Evolutionary conservation across 2,329 filamentous ascomycete genomes (phyloP).

Genomic region (Seiridium cupressi): DNA sequence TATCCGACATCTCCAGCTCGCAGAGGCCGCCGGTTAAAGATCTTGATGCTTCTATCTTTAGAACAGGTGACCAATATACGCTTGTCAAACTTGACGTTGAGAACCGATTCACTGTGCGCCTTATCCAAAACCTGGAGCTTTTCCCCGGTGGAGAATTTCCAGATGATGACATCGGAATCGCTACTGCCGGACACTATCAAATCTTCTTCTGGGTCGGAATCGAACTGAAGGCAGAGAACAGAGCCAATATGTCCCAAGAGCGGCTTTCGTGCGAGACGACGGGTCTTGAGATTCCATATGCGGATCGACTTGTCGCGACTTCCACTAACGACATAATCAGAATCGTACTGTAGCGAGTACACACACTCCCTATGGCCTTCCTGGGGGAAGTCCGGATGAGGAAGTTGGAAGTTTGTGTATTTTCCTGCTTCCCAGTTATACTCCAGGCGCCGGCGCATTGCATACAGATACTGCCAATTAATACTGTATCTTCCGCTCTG

Average conservation of each 20-base stretch:
- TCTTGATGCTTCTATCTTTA: constrained; percentile 95
- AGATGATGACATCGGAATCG: constrained; percentile 86
- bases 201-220: constrained; percentile 82
- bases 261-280: constrained; percentile 72
- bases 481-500: constrained; percentile 57
- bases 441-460: constrained; percentile 80
- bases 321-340: constrained; percentile 85
- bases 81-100: constrained; percentile 91
- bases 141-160: constrained; percentile 89
- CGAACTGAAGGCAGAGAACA: constrained; percentile 93
- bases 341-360: constrained; percentile 88
- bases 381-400: constrained; percentile 74
- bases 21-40: constrained; percentile 83
- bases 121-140: constrained; percentile 71
- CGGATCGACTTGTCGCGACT: constrained; percentile 86
- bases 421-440: constrained; percentile 86
- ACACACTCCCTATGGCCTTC: constrained; percentile 92
- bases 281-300: constrained; percentile 85
- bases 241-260: constrained; percentile 78
- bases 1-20: constrained; percentile 59
- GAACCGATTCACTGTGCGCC: constrained; percentile 85
- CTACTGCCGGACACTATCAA: constrained; percentile 94
- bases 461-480: constrained; percentile 93
- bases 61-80: constrained; percentile 93
- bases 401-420: constrained; percentile 84